Base-by-base conservation (phyloP, 441 rosid genomes). In the Hypseocharis bilobata region DNA sequence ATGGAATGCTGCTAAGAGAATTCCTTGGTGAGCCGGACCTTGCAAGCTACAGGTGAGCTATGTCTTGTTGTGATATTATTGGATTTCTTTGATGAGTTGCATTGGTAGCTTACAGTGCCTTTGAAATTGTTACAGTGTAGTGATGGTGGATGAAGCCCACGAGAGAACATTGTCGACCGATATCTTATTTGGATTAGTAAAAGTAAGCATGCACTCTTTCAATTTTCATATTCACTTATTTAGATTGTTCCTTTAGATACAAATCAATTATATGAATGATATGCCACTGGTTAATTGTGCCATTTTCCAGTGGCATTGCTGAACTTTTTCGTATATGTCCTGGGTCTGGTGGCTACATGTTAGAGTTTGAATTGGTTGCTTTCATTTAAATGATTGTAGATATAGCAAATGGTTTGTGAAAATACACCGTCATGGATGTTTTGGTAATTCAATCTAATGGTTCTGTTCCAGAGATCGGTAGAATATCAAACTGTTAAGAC, bases 141-240 rank as follows among this genome's bases (percentile, higher is more conserved):
- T 94, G 67, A 91, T 94, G 89, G 97, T 94, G 74, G 99, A 94
- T 63, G 99, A 91, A 85, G 97, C 99, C 3, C 99, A 94, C 76
- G 99, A 94, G 80, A 91, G 99, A 78, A 94, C 97, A 26, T 74
- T 94, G 72, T 91, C 97, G 14, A 94, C 97, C 1, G 99, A 94
- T 77, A 91, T 94, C 58, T 83, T 93, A 32, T 91, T 94, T 62
- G 99, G 96, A 69, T 74, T 93, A 72, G 92, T 91, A 29, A 91
- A 93, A 93, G 98, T 80, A 83, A 79, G 88, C 75, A 60, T 25
- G 26, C 26, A 49, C 60, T 26, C 45, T 45, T 40, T 47, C 45
- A 32, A 32, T 32, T 32, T 32, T 36, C 42, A 36, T 10, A 36
- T 36, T 36, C n/a, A n/a, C n/a, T n/a, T n/a, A n/a, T n/a, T n/a